Evolutionary conservation across 2,329 filamentous ascomycete genomes (phyloP).

Genomic region (Fusarium duplospermum): DNA sequence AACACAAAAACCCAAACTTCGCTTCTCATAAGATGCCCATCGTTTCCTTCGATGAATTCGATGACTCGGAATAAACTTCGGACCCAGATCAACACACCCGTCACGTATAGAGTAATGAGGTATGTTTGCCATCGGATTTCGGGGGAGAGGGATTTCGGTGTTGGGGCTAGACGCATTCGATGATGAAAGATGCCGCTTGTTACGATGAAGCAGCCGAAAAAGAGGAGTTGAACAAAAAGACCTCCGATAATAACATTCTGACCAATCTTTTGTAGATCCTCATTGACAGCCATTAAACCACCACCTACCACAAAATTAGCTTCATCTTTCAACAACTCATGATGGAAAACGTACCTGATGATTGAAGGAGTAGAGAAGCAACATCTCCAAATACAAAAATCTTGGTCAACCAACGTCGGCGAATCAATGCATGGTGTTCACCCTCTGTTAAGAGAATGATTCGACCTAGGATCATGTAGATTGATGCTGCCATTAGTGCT

Average conservation of each 20-base stretch:
- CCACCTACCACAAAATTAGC: conserved; percentile 25
- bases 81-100: conserved; percentile 52
- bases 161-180: conserved; percentile 35
- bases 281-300: conserved; percentile 37
- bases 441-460: conserved; percentile 53
- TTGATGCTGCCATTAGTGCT: conserved; percentile 58
- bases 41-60: conserved; percentile 54
- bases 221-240: conserved; percentile 65
- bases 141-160: conserved; percentile 11
- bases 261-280: conserved; percentile 46
- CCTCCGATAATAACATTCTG: conserved; percentile 63
- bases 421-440: conserved; percentile 55
- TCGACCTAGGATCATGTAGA: conserved; percentile 61
- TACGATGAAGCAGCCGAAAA: conserved; percentile 65
- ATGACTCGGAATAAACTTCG: conserved; percentile 56
- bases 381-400: conserved; percentile 65
- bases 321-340: neutral
- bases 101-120: conserved; percentile 43
- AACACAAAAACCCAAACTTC: conserved; percentile 53
- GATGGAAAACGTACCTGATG: conserved; percentile 13
- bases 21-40: conserved; percentile 48
- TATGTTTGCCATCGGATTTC: conserved; percentile 48
- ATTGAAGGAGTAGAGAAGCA: conserved; percentile 54
- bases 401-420: conserved; percentile 59
- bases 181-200: conserved; percentile 59